Base-by-base conservation (phyloP, 106 monocot species). In the Amphibolis antarctica region DNA sequence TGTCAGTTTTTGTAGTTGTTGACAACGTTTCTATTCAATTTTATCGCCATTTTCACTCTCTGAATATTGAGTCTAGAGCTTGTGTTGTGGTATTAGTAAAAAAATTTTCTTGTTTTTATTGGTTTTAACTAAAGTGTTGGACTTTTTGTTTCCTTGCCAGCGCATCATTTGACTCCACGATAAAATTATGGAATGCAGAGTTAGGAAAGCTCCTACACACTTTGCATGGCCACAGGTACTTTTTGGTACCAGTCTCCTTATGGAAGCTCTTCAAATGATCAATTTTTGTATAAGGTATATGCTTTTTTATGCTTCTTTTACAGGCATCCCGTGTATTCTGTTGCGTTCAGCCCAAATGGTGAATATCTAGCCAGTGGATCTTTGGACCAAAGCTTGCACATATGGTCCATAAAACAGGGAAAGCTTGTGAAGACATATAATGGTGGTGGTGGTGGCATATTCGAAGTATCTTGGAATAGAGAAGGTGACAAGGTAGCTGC, bases 381-480 rank as follows among this genome's bases (percentile, higher is more conserved):
- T 13, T 66, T 88, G 3, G 98, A 99, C 51, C 90, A 91, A 29
- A 81, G 85, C 71, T 63, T 99, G 24, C 78, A 88, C 55, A 83
- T 99, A 61, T 99, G 91, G 98, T 99, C 98, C 2, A 80, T 99
- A 53, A 91, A 81, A 78, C 87, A 99, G 62, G 90, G 85, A 49
- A 85, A 58, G 66, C 63, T 99, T 44, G 66, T 91, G 63, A 84
- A 77, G 63, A 91, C 90, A 9, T 99, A 85, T 62, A 78, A 69
- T 19, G 96, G 1, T 19, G 96, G 1, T 3, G 80, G 80, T 14
- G 91, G 91, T 28, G 96, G 88, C 43, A 85, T 99, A 54, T 99
- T 91, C 26, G 91, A 99, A 75, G 91, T 99, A 21, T 91, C 87
- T 63, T 99, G 98, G 98, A 99, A 99, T 72, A 80, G 71, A 60